A percentile compares a stretch with the other conserved stretches of the same genome.
Conservation (phyloP, 805 yeast genomes). For the Ogataea ramenticola region DNA sequence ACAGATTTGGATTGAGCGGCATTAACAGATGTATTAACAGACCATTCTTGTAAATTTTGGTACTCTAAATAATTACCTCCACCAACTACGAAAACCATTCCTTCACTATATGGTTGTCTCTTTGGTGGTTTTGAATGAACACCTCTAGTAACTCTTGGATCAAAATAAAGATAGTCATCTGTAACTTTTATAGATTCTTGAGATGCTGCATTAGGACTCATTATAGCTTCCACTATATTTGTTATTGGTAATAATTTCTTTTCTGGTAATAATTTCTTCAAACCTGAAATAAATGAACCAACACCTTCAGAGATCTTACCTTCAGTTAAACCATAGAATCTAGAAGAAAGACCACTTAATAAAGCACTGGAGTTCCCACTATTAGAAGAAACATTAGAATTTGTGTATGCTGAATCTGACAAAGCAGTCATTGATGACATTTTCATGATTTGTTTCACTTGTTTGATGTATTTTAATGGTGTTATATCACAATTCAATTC, state of each 20-base stretch:
- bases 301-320: slow-evolving; percentile 84
- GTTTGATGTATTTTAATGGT: slow-evolving; percentile 67
- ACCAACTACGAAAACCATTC: slow-evolving; percentile 88
- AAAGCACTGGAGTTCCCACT: slow-evolving; percentile 39
- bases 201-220: slow-evolving; percentile 70
- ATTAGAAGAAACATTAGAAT: slow-evolving; percentile 25
- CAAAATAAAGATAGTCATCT: slow-evolving; percentile 85
- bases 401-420: slow-evolving; percentile 24
- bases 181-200: slow-evolving; percentile 62
- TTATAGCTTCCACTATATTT: slow-evolving; percentile 80
- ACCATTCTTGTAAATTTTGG: slow-evolving; percentile 90
- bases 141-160: slow-evolving; percentile 82
- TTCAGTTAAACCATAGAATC: slow-evolving; percentile 71
- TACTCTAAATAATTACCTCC: slow-evolving; percentile 96
- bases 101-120: slow-evolving; percentile 71
- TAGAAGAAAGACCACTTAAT: slow-evolving; percentile 68
- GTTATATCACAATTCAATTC: slow-evolving; percentile 52
- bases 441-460: slow-evolving; percentile 71
- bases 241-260: slow-evolving; percentile 86
- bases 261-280: slow-evolving; percentile 81
- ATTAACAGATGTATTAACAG: slow-evolving; percentile 16
- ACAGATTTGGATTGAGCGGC: slow-evolving; percentile 39
- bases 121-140: slow-evolving; percentile 85
- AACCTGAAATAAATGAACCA: slow-evolving; percentile 80
- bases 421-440: slow-evolving; percentile 33